A percentile compares a stretch with the other conserved stretches of the same genome.
phyloP scores from a whole-genome alignment of 352 stramenopile genomes.

The Globisporangium cystogenes region DNA sequence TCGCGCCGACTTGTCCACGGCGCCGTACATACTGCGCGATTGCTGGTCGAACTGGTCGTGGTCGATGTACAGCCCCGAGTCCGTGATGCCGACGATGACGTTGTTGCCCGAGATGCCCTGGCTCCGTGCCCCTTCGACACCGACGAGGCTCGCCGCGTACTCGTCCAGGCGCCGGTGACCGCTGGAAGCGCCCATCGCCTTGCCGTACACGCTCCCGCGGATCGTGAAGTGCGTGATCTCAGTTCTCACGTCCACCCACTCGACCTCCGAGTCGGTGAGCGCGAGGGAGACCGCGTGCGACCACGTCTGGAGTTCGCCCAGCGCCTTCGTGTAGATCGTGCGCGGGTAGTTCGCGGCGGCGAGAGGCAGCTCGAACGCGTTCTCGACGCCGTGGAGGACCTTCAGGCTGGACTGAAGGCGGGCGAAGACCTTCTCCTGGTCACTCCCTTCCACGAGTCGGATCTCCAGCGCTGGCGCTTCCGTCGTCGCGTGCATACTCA shows the following conservation, averaged over 20 bases:
- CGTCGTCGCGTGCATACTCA: slow-evolving; percentile 23
- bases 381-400: slow-evolving; percentile 42
- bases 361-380: slow-evolving; percentile 44
- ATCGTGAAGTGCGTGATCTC: slow-evolving; percentile 29
- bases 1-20: slow-evolving; percentile 33
- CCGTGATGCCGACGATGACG: slow-evolving; percentile 76
- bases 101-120: slow-evolving; percentile 64
- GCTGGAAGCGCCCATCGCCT: slow-evolving; percentile 6
- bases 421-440: slow-evolving; percentile 20
- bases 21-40: slow-evolving; percentile 39
- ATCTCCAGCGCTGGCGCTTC: slow-evolving; percentile 55
- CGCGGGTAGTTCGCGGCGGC: slow-evolving; percentile 17
- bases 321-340: slow-evolving; percentile 44
- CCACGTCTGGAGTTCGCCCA: slow-evolving; percentile 55
- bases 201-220: slow-evolving; percentile 13
- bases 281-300: slow-evolving; percentile 43
- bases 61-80: slow-evolving; percentile 70
- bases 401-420: slow-evolving; percentile 34
- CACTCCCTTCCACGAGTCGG: slow-evolving; percentile 33
- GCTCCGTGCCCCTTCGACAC: slow-evolving; percentile 48
- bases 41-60: slow-evolving; percentile 79
- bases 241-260: slow-evolving; percentile 53
- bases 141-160: slow-evolving; percentile 54
- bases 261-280: slow-evolving; percentile 41
- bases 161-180: slow-evolving; percentile 48